These are phyloP conservation scores for Chaetomium sp. DNA, from an alignment of 2,329 filamentous ascomycete species.

Conservation along the genomic window DNA sequence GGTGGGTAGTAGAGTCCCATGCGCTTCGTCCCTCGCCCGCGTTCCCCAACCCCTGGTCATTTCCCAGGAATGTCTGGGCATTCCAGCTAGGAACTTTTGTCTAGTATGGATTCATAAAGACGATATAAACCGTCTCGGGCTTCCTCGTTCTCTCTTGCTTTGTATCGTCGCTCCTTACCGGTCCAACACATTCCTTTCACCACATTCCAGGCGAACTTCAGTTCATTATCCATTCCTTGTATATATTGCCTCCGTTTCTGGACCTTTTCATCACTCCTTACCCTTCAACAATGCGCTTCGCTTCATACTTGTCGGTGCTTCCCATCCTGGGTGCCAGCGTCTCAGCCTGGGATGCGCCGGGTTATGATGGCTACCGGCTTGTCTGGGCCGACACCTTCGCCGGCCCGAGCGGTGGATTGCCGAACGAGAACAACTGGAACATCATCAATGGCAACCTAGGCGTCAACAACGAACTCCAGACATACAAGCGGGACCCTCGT, in stretches of 20 bases:
- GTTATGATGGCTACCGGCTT: conserved; percentile 45
- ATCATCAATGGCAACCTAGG: conserved; percentile 48
- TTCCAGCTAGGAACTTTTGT: not conserved
- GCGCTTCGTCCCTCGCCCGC: conserved; percentile 6
- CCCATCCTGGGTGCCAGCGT: conserved; percentile 35
- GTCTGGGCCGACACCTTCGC: conserved; percentile 52
- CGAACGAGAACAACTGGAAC: conserved; percentile 49
- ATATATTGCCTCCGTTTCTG: not conserved
- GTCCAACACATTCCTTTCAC: conserved; percentile 10
- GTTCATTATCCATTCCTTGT: conserved; percentile 13
- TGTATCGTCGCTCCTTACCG: conserved; percentile 10
- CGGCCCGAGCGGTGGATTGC: conserved; percentile 44
- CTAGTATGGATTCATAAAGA: not conserved
- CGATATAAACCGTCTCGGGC: conserved; percentile 4
- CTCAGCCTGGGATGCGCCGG: conserved; percentile 44
- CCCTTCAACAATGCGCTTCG: conserved; percentile 25
- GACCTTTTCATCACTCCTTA: conserved; percentile 2
- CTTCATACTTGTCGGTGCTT: conserved; percentile 18
- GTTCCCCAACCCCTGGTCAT: conserved; percentile 3
- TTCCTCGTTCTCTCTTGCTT: not conserved
- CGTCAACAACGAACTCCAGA: conserved; percentile 53
- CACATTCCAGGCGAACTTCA: conserved; percentile 8
- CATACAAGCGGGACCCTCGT: conserved; percentile 47
- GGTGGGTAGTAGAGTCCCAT: conserved; percentile 4
- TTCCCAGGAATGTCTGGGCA: not conserved